Conservation (phyloP, 768 basidiomycete species). For the Nidularia pulvinata region DNA sequence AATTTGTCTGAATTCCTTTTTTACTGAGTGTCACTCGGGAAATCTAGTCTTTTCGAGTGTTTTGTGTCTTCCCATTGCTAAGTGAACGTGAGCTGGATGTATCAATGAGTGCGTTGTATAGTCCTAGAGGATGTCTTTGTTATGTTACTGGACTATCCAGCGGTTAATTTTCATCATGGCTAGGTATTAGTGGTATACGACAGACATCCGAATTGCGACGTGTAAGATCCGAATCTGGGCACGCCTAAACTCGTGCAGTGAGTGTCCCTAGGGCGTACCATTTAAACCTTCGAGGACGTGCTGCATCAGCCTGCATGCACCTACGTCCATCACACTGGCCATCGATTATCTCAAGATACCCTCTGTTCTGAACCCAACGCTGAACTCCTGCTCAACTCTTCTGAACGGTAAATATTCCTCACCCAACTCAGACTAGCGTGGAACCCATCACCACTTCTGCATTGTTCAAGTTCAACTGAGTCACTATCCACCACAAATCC, state of each 20-base stretch:
- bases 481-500: not conserved
- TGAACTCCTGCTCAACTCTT: not conserved
- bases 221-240: constrained; percentile 44
- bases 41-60: too few species aligned
- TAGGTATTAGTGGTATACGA: too few species aligned
- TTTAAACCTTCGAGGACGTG: constrained; percentile 10
- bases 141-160: too few species aligned
- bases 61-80: too few species aligned
- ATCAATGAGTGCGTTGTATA: too few species aligned
- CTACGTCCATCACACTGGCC: constrained; percentile 12
- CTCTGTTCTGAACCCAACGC: not conserved
- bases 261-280: constrained; percentile 8
- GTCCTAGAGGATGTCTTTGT: too few species aligned
- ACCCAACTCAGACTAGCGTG: not conserved
- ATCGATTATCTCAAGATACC: constrained; percentile 15
- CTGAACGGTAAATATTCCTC: not conserved
- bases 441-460: not conserved
- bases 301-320: not conserved
- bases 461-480: not conserved
- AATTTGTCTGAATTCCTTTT: too few species aligned
- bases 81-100: too few species aligned
- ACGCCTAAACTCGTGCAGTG: constrained; percentile 22
- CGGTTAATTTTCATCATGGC: too few species aligned
- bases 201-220: constrained; percentile 30
- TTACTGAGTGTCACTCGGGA: too few species aligned